Percentiles rank a stretch among this genome's conserved stretches.
Conservation (phyloP, 139 green algal species). For the Astrephomene gubernaculifera region DNA sequence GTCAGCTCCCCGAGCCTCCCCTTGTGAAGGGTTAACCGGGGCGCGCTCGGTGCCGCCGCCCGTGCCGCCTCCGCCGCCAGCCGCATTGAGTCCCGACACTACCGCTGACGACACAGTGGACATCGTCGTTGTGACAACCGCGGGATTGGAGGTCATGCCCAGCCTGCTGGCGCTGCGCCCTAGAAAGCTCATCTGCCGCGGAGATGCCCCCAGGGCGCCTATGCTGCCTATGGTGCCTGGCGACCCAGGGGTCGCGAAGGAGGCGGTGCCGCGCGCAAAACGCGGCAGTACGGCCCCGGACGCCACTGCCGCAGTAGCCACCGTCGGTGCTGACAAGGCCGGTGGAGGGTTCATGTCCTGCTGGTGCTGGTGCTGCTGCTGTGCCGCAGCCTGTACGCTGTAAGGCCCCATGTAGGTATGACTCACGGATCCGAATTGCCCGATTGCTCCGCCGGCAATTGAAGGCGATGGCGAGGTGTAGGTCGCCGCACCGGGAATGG, state of each 20-base stretch:
- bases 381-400: too few species aligned
- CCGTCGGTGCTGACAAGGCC: background rate
- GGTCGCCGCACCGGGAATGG: too few species aligned
- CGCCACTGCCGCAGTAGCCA: background rate
- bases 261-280: background rate
- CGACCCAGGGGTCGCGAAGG: background rate
- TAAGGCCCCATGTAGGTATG: too few species aligned
- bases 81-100: too few species aligned
- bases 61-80: too few species aligned
- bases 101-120: background rate
- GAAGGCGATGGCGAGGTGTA: too few species aligned
- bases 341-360: background rate
- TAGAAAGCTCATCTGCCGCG: constrained; percentile 31
- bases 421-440: too few species aligned
- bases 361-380: background rate
- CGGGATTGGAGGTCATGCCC: background rate
- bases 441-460: too few species aligned
- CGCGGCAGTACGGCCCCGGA: background rate
- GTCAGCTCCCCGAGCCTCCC: too few species aligned
- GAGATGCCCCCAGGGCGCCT: constrained; percentile 14
- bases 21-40: too few species aligned
- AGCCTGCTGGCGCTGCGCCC: constrained; percentile 14
- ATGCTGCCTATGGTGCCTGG: background rate
- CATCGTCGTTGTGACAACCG: background rate
- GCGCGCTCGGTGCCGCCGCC: too few species aligned